Evolutionary conservation across 1,284 basidiomycete genomes (phyloP).

Genomic region (Amylostereum areolatum): DNA sequence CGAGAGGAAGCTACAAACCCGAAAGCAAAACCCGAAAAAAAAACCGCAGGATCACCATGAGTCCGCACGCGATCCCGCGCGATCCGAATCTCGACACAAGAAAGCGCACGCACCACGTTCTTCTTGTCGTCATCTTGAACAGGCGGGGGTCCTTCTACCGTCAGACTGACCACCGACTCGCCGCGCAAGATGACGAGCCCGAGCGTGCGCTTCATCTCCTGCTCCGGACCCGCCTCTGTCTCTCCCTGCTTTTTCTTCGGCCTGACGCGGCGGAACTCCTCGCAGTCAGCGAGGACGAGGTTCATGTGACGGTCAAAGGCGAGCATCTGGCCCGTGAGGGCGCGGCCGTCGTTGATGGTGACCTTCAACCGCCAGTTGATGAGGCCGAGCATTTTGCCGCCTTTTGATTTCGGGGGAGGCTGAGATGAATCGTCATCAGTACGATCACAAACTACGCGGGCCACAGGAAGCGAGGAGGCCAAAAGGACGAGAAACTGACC

Average conservation of each 20-base stretch:
- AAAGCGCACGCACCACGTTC: constrained; percentile 44
- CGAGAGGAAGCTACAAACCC: constrained; percentile 64
- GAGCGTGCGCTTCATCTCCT: constrained; percentile 94
- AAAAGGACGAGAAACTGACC: constrained; percentile 34
- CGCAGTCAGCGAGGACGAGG: constrained; percentile 94
- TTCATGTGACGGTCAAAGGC: constrained; percentile 99
- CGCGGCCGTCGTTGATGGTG: constrained; percentile 96
- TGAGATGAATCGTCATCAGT: constrained; percentile 18
- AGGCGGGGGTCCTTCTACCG: constrained; percentile 95
- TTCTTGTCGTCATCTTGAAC: constrained; percentile 87
- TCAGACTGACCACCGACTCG: constrained; percentile 93
- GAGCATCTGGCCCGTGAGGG: constrained; percentile 96
- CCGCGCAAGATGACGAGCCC: constrained; percentile 96
- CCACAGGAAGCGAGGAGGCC: constrained; percentile 4
- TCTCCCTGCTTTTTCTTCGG: constrained; percentile 82
- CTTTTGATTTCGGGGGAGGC: constrained; percentile 93
- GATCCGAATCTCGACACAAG: not conserved
- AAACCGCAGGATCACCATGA: not conserved
- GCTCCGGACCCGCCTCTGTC: constrained; percentile 69
- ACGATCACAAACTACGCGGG: no score
- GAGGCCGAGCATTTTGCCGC: constrained; percentile 96
- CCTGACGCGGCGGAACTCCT: constrained; percentile 88
- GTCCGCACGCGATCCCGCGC: constrained; percentile 2
- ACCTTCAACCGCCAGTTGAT: constrained; percentile 98
- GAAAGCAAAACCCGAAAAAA: constrained; percentile 10